Evolutionary conservation across 2,329 filamentous ascomycete genomes (phyloP).

Genomic region (Calonectria leucothoes): DNA sequence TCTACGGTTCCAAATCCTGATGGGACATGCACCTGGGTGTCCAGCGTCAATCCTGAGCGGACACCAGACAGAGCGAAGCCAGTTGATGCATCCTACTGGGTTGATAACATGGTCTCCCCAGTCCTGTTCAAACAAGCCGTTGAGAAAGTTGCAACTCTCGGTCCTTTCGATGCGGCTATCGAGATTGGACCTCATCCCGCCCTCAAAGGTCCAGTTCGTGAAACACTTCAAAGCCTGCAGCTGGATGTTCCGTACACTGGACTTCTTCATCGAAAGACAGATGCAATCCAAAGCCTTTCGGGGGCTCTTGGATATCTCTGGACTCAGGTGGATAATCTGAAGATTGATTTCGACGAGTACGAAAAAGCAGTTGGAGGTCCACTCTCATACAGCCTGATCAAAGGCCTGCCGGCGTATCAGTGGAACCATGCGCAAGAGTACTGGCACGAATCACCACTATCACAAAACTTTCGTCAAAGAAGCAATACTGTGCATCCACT

Average conservation of each 20-base stretch:
- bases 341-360: not conserved
- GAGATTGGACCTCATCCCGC: conserved; percentile 62
- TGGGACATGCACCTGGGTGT: conserved; percentile 24
- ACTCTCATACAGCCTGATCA: not conserved
- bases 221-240: conserved; percentile 52
- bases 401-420: not conserved
- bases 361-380: not conserved
- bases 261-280: conserved; percentile 22
- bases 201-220: conserved; percentile 53
- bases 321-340: not conserved
- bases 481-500: not conserved
- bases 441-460: not conserved
- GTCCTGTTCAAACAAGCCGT: conserved; percentile 39
- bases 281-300: conserved; percentile 24
- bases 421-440: not conserved
- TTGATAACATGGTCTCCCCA: conserved; percentile 37
- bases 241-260: conserved; percentile 18
- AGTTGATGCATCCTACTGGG: conserved; percentile 35
- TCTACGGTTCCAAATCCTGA: not conserved
- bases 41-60: conserved; percentile 43
- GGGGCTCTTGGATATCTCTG: not conserved
- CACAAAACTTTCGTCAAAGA: not conserved
- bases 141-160: not conserved
- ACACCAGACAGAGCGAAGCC: not conserved
- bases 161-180: conserved; percentile 25